phyloP scores from a whole-genome alignment of 2,329 filamentous ascomycete species.

The Beauveria australis region DNA sequence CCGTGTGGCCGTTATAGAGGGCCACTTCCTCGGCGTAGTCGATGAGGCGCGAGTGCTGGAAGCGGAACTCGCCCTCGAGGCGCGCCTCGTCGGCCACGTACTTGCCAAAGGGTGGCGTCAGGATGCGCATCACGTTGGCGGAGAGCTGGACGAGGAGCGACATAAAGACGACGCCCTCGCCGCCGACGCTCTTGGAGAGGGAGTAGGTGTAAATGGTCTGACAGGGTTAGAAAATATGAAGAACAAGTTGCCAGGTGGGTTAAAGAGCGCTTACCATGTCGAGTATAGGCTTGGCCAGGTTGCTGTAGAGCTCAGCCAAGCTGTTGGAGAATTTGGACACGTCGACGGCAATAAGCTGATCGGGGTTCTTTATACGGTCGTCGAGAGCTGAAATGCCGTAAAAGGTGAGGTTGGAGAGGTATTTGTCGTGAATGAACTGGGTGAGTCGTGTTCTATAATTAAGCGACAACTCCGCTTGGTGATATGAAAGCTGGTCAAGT shows the following conservation, averaged over 20 bases:
- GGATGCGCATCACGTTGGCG: slow-evolving; percentile 82
- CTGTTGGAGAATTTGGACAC: slow-evolving; percentile 95
- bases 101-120: slow-evolving; percentile 94
- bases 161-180: slow-evolving; percentile 94
- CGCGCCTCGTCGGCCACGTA: slow-evolving; percentile 95
- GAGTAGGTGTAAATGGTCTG: slow-evolving; percentile 88
- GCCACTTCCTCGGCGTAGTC: slow-evolving; percentile 95
- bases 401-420: slow-evolving; percentile 95
- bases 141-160: slow-evolving; percentile 87
- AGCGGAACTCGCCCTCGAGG: slow-evolving; percentile 91
- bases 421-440: slow-evolving; percentile 91
- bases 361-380: slow-evolving; percentile 96
- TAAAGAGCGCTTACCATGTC: slow-evolving; percentile 61
- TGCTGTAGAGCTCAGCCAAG: slow-evolving; percentile 89
- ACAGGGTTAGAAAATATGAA: background rate
- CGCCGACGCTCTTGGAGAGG: slow-evolving; percentile 87
- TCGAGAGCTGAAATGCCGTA: slow-evolving; percentile 93
- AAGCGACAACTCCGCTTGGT: slow-evolving; percentile 88
- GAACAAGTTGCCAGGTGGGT: background rate
- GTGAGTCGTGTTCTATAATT: slow-evolving; percentile 90
- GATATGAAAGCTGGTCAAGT: slow-evolving; percentile 68
- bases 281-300: slow-evolving; percentile 85
- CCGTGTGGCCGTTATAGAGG: slow-evolving; percentile 82
- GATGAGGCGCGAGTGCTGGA: slow-evolving; percentile 88
- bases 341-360: slow-evolving; percentile 94